These are phyloP conservation scores for Syzygium aqueum DNA, from an alignment of 345 rosid species.

Conservation along the genomic window DNA sequence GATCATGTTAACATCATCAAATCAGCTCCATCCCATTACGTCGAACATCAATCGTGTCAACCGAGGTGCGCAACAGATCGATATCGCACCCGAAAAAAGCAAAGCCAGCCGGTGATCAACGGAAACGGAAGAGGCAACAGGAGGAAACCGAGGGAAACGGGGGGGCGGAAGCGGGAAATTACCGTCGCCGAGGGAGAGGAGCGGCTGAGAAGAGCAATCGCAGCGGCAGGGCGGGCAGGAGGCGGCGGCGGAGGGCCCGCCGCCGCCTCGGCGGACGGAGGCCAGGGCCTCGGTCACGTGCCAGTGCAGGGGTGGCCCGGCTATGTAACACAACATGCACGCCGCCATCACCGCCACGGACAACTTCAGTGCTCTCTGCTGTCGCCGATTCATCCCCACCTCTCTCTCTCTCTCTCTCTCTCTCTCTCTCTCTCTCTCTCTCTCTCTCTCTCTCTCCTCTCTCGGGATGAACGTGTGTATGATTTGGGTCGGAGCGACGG, in stretches of 20 bases:
- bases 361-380: conserved; percentile 31
- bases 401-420: background rate
- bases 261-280: conserved; percentile 9
- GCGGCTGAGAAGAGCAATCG: conserved; percentile 55
- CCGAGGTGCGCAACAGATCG: background rate
- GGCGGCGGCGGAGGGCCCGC: background rate
- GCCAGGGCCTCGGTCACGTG: conserved; percentile 31
- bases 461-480: background rate
- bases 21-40: background rate
- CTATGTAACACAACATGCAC: conserved; percentile 31
- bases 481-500: background rate
- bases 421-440: background rate
- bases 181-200: conserved; percentile 41
- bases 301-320: conserved; percentile 53
- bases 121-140: background rate
- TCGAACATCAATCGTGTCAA: background rate
- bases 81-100: background rate
- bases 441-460: background rate
- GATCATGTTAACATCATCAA: background rate
- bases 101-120: background rate
- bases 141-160: background rate
- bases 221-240: conserved; percentile 46
- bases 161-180: background rate
- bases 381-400: conserved; percentile 17
- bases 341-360: conserved; percentile 29